Evolutionary conservation across 106 monocot genomes (phyloP), one percentile per base, ranked within the genome.

Genomic region (Allium sativum): DNA sequence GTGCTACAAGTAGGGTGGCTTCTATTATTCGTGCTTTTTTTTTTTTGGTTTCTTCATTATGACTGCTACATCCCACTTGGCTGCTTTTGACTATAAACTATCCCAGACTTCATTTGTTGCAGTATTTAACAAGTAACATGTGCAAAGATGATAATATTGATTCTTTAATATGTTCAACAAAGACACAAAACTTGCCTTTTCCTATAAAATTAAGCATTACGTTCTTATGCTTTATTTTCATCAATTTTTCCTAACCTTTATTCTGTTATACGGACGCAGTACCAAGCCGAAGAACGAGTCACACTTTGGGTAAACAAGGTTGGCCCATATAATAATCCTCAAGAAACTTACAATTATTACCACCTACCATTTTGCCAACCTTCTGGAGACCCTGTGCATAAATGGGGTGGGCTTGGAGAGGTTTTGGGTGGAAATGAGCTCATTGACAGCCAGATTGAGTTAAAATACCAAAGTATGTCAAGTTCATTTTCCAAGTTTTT

Each of bases 381-480:
- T 42, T 77, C 66, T 65, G 87, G 77, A 58, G 91, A 87, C 72
- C 84, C 87, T 74, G 59, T 54, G n/a, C 96, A 98, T 66, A 98
- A 91, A 56, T 98, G 96, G 96, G 79, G 91, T 60, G 96, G 96
- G 16, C 87, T 98, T 72, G 96, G 96, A 12, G 96, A 98, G 73
- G 96, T 98, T 76, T 65, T 98, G n/a, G 96, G 96, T 61, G 96
- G 96, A 68, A 98, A 98, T 85, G 96, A 98, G 69, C 91, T 98
- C 43, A 98, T 98, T 72, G 88, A 98, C 67, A 91, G 96, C 73
- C 87, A 98, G 69, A 82, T 98, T 17, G 73, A 84, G 10, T 76
- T 98, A 31, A 91, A 82, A 59, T 98, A 80, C 67, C 62, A 46
- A 70, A 82, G 96, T 98, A 81, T 78, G n/a, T 59, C 47, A 51